These are phyloP conservation scores for Novymonas esmeraldas DNA, from an alignment of 208 protist species.

Conservation along the genomic window DNA sequence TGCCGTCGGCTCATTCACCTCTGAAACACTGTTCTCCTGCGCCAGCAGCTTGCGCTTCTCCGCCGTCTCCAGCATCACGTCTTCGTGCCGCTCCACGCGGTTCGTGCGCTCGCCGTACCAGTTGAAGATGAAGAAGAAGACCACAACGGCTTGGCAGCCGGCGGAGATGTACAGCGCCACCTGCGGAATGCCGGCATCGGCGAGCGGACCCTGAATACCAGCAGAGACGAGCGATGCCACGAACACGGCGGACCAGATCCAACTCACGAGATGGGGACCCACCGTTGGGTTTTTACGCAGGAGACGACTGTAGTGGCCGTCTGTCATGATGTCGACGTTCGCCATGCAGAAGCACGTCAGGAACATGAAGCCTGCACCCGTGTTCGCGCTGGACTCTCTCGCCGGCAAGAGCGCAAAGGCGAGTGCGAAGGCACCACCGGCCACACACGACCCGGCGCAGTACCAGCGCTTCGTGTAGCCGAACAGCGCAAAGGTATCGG, in stretches of 20 bases:
- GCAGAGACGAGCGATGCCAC: conserved; percentile 26
- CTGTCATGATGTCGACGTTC: conserved; percentile 73
- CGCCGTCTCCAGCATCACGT: background rate
- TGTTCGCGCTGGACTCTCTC: conserved; percentile 31
- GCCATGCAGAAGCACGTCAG: conserved; percentile 54
- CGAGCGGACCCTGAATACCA: conserved; percentile 32
- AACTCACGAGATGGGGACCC: conserved; percentile 34
- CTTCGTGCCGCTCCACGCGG: conserved; percentile 12
- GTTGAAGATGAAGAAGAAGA: conserved; percentile 38
- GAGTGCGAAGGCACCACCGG: conserved; percentile 39
- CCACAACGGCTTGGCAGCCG: conserved; percentile 22
- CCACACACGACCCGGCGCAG: conserved; percentile 42
- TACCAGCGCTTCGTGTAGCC: conserved; percentile 78
- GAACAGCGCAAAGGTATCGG: conserved; percentile 54
- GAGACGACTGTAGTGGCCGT: conserved; percentile 74
- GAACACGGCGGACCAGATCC: conserved; percentile 40
- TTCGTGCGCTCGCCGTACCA: conserved; percentile 42
- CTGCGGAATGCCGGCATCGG: conserved; percentile 26
- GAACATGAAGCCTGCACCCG: conserved; percentile 50
- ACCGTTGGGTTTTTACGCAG: conserved; percentile 34
- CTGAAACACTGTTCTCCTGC: background rate
- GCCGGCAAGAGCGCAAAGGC: conserved; percentile 47
- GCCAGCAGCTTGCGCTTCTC: background rate
- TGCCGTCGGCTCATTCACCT: background rate
- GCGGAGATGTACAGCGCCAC: conserved; percentile 38